Percentiles rank a stretch among this genome's conserved stretches.
These are phyloP conservation scores for Populus tomentosa DNA, from an alignment of 441 rosid species.

Conservation along the genomic window DNA sequence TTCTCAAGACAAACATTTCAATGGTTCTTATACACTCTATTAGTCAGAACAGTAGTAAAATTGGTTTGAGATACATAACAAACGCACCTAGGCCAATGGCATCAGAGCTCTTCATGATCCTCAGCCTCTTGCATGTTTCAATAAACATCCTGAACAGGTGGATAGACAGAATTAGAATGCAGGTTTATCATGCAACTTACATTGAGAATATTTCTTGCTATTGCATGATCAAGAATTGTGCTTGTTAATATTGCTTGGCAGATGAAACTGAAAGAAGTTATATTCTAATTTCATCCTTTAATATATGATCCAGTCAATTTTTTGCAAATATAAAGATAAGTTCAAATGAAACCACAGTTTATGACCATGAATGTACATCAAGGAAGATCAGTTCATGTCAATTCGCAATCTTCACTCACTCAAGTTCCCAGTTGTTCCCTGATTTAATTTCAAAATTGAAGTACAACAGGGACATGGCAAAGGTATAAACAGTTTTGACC, in stretches of 20 bases:
- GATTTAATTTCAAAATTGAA: neutral
- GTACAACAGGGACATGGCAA: neutral
- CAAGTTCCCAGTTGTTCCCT: neutral
- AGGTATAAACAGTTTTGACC: neutral
- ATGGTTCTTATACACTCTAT: neutral
- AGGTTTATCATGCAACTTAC: neutral
- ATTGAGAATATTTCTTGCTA: neutral
- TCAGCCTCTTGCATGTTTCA: conserved; percentile 77
- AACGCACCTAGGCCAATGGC: conserved; percentile 83
- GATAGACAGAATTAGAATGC: neutral
- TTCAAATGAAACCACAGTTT: neutral
- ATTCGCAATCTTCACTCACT: neutral
- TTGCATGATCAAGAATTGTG: neutral
- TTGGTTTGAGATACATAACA: neutral
- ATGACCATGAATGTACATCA: neutral
- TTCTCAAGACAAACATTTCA: neutral
- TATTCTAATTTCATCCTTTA: neutral
- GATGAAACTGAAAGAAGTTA: neutral
- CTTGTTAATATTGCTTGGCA: neutral
- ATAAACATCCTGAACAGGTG: conserved; percentile 66
- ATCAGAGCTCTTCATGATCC: conserved; percentile 27
- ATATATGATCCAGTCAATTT: neutral
- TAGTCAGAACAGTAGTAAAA: neutral
- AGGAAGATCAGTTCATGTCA: neutral
- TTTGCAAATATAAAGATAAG: neutral